Evolutionary conservation across 768 basidiomycete species (phyloP).

Genomic region (Coprinopsis cinerea): DNA sequence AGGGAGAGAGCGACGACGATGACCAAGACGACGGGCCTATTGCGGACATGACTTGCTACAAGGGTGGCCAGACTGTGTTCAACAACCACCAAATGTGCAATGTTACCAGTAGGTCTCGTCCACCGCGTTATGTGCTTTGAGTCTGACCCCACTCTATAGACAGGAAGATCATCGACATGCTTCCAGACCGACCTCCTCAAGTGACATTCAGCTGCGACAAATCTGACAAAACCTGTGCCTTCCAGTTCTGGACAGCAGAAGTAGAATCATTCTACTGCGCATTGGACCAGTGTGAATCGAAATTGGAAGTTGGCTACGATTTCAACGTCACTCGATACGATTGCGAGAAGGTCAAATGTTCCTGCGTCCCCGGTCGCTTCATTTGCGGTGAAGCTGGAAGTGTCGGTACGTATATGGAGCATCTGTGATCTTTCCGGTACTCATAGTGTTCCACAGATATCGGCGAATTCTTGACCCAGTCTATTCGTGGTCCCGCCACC

Average conservation of each 20-base stretch:
- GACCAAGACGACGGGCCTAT: constrained; percentile 11
- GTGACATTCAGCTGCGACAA: constrained; percentile 92
- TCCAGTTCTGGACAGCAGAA: constrained; percentile 97
- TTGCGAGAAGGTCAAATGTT: constrained; percentile 83
- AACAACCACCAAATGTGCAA: constrained; percentile 97
- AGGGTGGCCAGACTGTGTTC: constrained; percentile 88
- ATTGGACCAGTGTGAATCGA: constrained; percentile 62
- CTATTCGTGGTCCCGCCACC: constrained; percentile 84
- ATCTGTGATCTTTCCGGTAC: neutral
- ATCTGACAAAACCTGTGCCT: constrained; percentile 61
- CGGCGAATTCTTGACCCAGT: constrained; percentile 83
- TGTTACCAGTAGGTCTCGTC: constrained; percentile 76
- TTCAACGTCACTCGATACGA: constrained; percentile 69
- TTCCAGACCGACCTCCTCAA: constrained; percentile 85
- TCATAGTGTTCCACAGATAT: constrained; percentile 57
- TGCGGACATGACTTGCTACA: constrained; percentile 83
- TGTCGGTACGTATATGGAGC: constrained; percentile 55
- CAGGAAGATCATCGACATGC: constrained; percentile 90
- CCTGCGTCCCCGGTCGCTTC: constrained; percentile 90
- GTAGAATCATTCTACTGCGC: constrained; percentile 96
- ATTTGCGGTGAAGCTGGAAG: constrained; percentile 95
- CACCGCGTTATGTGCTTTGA: neutral
- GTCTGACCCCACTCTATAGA: constrained; percentile 39
- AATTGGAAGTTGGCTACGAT: constrained; percentile 44
- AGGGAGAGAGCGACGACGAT: constrained; percentile 9